Evolutionary conservation across 202 grass and related monocot species (phyloP).

Genomic region (Cymbopogon flexuosus): DNA sequence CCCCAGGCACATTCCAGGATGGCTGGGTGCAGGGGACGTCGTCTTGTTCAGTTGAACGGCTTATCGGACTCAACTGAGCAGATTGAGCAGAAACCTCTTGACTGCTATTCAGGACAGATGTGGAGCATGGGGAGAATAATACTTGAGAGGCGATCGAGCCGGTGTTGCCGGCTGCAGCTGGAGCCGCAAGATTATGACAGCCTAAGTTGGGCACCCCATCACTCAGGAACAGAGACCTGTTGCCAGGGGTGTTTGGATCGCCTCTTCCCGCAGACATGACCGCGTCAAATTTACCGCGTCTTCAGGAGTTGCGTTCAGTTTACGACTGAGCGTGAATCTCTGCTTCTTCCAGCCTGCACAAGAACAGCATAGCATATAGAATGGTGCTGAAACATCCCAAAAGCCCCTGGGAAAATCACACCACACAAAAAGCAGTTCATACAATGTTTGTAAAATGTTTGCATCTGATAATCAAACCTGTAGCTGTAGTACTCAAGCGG

Average conservation of each 20-base stretch:
- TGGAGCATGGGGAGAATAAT: constrained; percentile 12
- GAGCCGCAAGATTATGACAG: constrained; percentile 13
- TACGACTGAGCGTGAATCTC: constrained; percentile 17
- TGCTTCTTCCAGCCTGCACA: constrained; percentile 22
- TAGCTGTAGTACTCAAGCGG: not conserved
- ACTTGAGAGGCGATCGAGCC: not conserved
- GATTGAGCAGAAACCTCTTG: constrained; percentile 3
- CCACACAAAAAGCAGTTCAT: not conserved
- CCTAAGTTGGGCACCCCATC: not conserved
- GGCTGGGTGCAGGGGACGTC: constrained; percentile 9
- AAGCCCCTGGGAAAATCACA: constrained; percentile 6
- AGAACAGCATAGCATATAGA: constrained; percentile 4
- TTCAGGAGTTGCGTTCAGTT: constrained; percentile 21
- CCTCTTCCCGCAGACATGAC: constrained; percentile 15
- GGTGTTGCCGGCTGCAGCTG: not conserved
- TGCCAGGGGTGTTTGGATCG: not conserved
- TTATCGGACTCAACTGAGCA: not conserved
- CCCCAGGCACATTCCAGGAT: constrained; percentile 26
- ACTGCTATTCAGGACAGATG: not conserved
- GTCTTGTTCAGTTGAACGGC: constrained; percentile 9
- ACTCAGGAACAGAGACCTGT: not conserved
- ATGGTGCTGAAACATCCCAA: constrained; percentile 9
- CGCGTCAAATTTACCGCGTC: constrained; percentile 5
- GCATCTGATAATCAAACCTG: not conserved
- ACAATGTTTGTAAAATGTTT: not conserved